phyloP scores from a whole-genome alignment of 208 protist genomes.

The Tritrichomonas musculus region DNA sequence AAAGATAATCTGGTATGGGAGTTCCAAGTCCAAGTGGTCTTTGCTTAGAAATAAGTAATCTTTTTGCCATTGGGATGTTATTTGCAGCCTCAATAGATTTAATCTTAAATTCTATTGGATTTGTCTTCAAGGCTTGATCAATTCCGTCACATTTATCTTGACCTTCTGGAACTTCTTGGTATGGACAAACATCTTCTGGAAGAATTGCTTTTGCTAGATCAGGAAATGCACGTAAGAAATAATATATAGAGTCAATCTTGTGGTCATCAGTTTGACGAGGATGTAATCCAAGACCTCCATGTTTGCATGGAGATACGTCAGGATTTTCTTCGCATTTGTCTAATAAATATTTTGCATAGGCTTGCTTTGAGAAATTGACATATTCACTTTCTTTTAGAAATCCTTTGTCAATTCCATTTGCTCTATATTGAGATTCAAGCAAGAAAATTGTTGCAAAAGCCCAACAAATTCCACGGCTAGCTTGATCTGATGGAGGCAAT shows the following conservation, averaged over 20 bases:
- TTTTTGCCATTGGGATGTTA: neutral
- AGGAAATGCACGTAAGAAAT: neutral
- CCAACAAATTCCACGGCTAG: neutral
- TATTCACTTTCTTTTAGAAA: neutral
- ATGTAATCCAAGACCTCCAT: neutral
- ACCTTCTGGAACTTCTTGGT: neutral
- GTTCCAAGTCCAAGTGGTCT: neutral
- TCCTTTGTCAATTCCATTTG: neutral
- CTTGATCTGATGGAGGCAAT: neutral
- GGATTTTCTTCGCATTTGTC: neutral
- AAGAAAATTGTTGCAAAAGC: neutral
- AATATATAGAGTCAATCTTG: neutral
- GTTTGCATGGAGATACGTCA: neutral
- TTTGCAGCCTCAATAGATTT: neutral
- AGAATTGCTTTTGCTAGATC: neutral
- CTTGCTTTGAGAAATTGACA: neutral
- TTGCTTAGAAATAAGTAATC: neutral
- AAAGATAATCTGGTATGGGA: neutral
- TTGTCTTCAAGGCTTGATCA: neutral
- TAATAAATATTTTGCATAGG: neutral
- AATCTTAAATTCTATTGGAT: neutral
- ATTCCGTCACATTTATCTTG: neutral
- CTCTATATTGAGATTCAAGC: neutral
- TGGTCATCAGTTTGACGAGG: neutral
- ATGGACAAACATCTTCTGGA: neutral